Conservation (phyloP, 352 stramenopile genomes). For the Phytophthora kernoviae region DNA sequence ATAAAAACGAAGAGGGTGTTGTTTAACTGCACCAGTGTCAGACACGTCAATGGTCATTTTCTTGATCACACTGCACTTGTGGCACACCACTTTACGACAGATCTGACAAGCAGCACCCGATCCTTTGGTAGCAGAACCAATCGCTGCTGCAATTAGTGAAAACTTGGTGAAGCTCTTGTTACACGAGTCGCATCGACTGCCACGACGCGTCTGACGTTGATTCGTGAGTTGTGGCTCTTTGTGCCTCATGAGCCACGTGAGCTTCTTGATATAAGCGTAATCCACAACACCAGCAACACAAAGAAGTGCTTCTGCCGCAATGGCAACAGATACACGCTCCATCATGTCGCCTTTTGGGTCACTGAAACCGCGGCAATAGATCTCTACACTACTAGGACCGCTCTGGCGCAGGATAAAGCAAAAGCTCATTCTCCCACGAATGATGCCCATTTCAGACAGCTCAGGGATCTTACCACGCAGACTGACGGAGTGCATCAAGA, state of each 20-base stretch:
- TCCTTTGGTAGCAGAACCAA: slow-evolving; percentile 10
- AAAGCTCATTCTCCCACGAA: slow-evolving; percentile 49
- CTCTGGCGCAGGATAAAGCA: slow-evolving; percentile 55
- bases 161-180: slow-evolving; percentile 29
- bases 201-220: not conserved
- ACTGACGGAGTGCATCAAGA: slow-evolving; percentile 58
- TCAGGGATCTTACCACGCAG: slow-evolving; percentile 38
- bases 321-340: slow-evolving; percentile 40
- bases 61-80: slow-evolving; percentile 58
- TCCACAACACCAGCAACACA: slow-evolving; percentile 43
- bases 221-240: slow-evolving; percentile 8
- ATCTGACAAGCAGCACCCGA: slow-evolving; percentile 46
- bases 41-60: slow-evolving; percentile 63
- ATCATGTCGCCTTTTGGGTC: slow-evolving; percentile 54
- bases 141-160: slow-evolving; percentile 9
- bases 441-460: slow-evolving; percentile 46
- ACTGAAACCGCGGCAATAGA: slow-evolving; percentile 61
- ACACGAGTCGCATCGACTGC: slow-evolving; percentile 34
- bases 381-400: slow-evolving; percentile 26
- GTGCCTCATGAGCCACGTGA: slow-evolving; percentile 56
- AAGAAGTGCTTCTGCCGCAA: slow-evolving; percentile 51
- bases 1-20: slow-evolving; percentile 54
- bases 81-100: slow-evolving; percentile 49
- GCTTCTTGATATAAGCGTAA: slow-evolving; percentile 65
- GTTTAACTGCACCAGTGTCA: slow-evolving; percentile 27